Evolutionary conservation across 495 filamentous ascomycete species (phyloP).

Genomic region (Hypoxylon subgilvum): DNA sequence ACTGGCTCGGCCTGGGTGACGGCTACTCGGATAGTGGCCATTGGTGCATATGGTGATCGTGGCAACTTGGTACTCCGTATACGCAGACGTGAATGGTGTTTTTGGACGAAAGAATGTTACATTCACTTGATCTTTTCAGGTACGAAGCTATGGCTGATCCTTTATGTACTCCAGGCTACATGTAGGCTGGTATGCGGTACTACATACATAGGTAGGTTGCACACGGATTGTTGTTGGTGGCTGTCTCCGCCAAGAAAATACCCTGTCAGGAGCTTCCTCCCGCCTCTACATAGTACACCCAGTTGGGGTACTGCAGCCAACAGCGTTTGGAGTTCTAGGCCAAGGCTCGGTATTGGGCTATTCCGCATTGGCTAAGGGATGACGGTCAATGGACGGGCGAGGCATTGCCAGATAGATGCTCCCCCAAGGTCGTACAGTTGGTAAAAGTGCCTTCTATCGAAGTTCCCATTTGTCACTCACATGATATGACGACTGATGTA

Average conservation of each 20-base stretch:
- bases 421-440: too few species aligned
- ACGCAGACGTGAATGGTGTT: neutral
- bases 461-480: too few species aligned
- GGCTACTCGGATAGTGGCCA: conserved; percentile 47
- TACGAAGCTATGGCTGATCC: conserved; percentile 1
- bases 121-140: neutral
- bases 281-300: too few species aligned
- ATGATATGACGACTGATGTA: too few species aligned
- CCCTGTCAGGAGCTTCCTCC: neutral
- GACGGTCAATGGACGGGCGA: too few species aligned
- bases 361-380: too few species aligned
- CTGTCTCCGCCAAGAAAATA: neutral
- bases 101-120: neutral
- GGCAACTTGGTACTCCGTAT: conserved; percentile 6
- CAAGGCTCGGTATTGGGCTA: neutral
- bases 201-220: too few species aligned
- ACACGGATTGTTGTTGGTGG: neutral
- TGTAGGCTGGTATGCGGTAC: too few species aligned
- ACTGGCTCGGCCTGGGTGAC: conserved; percentile 60
- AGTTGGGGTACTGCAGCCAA: too few species aligned
- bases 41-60: neutral
- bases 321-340: too few species aligned
- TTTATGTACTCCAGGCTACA: conserved; percentile 12
- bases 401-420: too few species aligned
- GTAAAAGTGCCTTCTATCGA: too few species aligned